These are phyloP conservation scores for Anthracocystis walkeri DNA, from an alignment of 1,284 basidiomycete species.

Conservation along the genomic window DNA sequence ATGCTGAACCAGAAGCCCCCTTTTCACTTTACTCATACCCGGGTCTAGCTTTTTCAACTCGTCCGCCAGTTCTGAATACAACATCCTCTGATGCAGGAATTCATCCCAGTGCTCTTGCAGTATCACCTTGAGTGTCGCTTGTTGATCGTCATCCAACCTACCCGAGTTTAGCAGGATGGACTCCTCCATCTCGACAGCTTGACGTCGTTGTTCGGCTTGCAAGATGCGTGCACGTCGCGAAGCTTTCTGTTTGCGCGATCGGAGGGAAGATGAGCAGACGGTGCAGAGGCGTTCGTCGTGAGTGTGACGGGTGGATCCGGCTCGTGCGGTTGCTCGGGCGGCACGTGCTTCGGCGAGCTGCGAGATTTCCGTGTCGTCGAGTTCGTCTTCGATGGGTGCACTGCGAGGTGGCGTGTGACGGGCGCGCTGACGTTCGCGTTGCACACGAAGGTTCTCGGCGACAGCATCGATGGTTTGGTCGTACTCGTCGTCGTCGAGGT, in stretches of 20 bases:
- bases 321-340: constrained; percentile 20
- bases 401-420: neutral
- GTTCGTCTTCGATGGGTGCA: constrained; percentile 5
- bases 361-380: constrained; percentile 48
- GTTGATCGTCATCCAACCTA: constrained; percentile 2
- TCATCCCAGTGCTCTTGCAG: constrained; percentile 65
- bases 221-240: constrained; percentile 27
- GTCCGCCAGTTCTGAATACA: constrained; percentile 66
- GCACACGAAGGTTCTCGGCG: constrained; percentile 35
- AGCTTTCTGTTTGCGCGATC: constrained; percentile 29
- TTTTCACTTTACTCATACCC: constrained; percentile 50
- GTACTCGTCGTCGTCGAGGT: constrained; percentile 25
- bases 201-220: constrained; percentile 22
- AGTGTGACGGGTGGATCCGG: constrained; percentile 1
- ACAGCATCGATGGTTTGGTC: constrained; percentile 43
- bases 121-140: constrained; percentile 19
- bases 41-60: constrained; percentile 64
- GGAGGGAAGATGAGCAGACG: constrained; percentile 24
- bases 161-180: constrained; percentile 20
- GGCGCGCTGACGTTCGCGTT: constrained; percentile 27
- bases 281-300: constrained; percentile 44
- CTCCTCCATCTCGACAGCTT: constrained; percentile 41
- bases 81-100: constrained; percentile 62
- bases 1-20: constrained; percentile 61
- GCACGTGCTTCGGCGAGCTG: constrained; percentile 43